phyloP scores from a whole-genome alignment of 495 filamentous ascomycete species.

The Neurospora cerealis region DNA sequence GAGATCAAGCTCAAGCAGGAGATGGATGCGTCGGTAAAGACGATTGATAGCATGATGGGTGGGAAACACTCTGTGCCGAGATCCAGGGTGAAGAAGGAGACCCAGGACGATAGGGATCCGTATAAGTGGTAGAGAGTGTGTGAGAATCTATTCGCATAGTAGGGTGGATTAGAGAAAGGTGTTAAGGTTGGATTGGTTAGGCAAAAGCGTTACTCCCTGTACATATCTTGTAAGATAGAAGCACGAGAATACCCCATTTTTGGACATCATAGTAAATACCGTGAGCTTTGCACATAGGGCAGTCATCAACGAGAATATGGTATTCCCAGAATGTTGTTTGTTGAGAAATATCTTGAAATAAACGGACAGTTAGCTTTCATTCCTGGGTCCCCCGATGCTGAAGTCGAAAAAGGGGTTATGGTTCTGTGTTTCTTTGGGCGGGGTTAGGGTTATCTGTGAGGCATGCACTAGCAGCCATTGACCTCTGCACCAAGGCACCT shows the following conservation, averaged over 20 bases:
- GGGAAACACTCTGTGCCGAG: not conserved
- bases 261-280: not conserved
- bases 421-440: not conserved
- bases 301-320: not conserved
- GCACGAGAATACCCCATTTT: not conserved
- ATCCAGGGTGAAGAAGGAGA: not conserved
- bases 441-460: slow-evolving; percentile 5
- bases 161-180: not conserved
- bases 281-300: not conserved
- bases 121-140: not conserved
- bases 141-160: not conserved
- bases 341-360: not conserved
- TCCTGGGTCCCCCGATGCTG: not conserved
- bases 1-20: slow-evolving; percentile 10
- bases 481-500: not conserved
- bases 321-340: too few relatives aligned
- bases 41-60: not conserved
- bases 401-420: not conserved
- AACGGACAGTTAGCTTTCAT: not conserved
- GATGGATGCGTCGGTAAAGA: slow-evolving; percentile 8
- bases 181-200: not conserved
- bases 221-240: slow-evolving; percentile 1
- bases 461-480: not conserved
- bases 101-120: not conserved
- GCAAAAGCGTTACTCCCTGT: not conserved